phyloP scores from a whole-genome alignment of 208 protist genomes.

The Crithidia thermophila region DNA sequence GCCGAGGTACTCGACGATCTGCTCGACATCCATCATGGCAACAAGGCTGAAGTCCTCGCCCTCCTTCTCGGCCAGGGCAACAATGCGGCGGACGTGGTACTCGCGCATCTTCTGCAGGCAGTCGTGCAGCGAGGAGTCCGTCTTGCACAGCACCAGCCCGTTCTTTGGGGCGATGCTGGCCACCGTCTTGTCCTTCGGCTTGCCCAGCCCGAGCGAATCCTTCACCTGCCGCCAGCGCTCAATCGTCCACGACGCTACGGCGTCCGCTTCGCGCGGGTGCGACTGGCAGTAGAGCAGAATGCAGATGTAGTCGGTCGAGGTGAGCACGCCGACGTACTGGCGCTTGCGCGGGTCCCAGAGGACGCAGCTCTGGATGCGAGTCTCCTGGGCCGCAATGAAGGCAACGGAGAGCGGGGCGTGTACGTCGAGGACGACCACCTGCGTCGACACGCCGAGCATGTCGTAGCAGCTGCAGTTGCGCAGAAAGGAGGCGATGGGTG shows the following conservation, averaged over 20 bases:
- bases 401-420: conserved; percentile 69
- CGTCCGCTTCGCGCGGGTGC: conserved; percentile 59
- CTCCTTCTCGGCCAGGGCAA: conserved; percentile 78
- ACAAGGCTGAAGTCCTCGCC: conserved; percentile 62
- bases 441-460: conserved; percentile 81
- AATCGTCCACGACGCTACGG: conserved; percentile 70
- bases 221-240: conserved; percentile 53
- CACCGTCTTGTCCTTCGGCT: conserved; percentile 21
- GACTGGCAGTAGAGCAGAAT: conserved; percentile 82
- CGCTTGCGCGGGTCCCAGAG: conserved; percentile 69
- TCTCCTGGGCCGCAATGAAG: conserved; percentile 91
- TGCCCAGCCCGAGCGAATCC: conserved; percentile 24
- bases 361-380: conserved; percentile 76
- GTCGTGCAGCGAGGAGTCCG: conserved; percentile 64
- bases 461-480: conserved; percentile 84
- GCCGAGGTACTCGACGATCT: conserved; percentile 85
- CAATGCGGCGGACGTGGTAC: conserved; percentile 59
- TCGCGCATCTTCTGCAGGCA: conserved; percentile 70
- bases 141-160: conserved; percentile 60
- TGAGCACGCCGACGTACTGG: conserved; percentile 76
- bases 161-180: background rate
- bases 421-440: conserved; percentile 87
- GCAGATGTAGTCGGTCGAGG: conserved; percentile 86
- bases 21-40: conserved; percentile 78
- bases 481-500: conserved; percentile 70